A percentile compares a stretch with the other conserved stretches of the same genome.
These are phyloP conservation scores for Escovopsis sp. DNA, from an alignment of 2,329 filamentous ascomycete species.

Conservation along the genomic window DNA sequence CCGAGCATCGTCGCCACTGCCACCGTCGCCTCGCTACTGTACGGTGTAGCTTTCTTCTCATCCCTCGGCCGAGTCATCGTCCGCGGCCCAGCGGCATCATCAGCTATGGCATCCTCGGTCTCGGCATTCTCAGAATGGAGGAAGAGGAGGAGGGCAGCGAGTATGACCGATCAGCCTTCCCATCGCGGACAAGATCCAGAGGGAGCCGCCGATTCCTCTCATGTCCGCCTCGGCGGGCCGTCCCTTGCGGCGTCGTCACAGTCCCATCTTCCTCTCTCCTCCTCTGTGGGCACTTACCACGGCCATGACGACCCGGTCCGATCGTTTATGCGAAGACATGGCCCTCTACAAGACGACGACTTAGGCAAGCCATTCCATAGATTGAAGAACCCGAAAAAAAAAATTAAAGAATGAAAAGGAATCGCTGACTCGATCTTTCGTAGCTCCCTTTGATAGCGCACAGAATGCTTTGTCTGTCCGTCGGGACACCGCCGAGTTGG, in stretches of 20 bases:
- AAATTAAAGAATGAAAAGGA: not conserved
- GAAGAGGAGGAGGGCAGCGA: constrained; percentile 23
- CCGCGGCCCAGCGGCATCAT: no score
- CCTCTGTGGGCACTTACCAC: constrained; percentile 21
- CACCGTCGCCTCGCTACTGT: constrained; percentile 5
- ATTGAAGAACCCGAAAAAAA: no score
- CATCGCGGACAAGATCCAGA: constrained; percentile 5
- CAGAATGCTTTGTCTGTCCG: constrained; percentile 68
- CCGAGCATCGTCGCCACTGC: no score
- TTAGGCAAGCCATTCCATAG: constrained; percentile 30
- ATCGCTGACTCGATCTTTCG: not conserved
- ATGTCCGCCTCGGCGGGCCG: constrained; percentile 10
- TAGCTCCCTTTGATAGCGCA: constrained; percentile 48
- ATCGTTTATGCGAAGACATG: constrained; percentile 47
- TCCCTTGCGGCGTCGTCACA: constrained; percentile 5
- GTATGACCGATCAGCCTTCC: constrained; percentile 18
- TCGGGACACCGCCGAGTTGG: constrained; percentile 76
- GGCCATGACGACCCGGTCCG: constrained; percentile 50
- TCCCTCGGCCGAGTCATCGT: no score
- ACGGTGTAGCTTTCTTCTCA: constrained; percentile 6
- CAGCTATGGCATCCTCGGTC: constrained; percentile 30
- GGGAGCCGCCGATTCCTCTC: constrained; percentile 14
- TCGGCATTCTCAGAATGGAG: constrained; percentile 35
- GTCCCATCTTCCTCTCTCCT: constrained; percentile 20
- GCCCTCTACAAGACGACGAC: constrained; percentile 45